Evolutionary conservation across 176 grass and related monocot genomes (phyloP).

Genomic region (Avena sativa): DNA sequence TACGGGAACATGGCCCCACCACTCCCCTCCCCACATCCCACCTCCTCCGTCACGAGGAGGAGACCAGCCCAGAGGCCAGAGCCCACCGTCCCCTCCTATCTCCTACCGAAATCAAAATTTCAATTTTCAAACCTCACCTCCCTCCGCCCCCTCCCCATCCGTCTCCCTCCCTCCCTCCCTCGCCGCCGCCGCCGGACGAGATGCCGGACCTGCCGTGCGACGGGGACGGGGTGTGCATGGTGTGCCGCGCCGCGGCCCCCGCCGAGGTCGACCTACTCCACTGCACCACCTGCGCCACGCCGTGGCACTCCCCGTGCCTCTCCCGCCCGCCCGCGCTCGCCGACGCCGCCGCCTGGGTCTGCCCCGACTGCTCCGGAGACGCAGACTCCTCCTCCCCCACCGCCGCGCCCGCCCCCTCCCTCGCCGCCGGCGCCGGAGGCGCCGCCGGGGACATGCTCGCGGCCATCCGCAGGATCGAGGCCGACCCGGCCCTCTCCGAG

Average conservation of each 20-base stretch:
- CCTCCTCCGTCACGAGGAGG: too few species aligned
- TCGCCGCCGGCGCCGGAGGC: not conserved
- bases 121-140: too few species aligned
- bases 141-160: too few species aligned
- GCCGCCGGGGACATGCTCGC: constrained; percentile 52
- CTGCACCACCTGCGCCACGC: constrained; percentile 81
- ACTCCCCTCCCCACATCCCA: too few species aligned
- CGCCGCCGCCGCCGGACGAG: not conserved
- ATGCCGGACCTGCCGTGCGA: constrained; percentile 85
- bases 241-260: constrained; percentile 50
- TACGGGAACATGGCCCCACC: too few species aligned
- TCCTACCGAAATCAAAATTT: too few species aligned
- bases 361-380: constrained; percentile 74
- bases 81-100: too few species aligned
- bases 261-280: constrained; percentile 65
- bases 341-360: constrained; percentile 63
- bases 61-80: too few species aligned
- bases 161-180: too few species aligned
- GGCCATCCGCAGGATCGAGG: constrained; percentile 78
- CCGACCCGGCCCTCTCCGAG: constrained; percentile 59
- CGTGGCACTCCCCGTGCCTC: constrained; percentile 86
- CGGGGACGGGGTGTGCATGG: constrained; percentile 90
- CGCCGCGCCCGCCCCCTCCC: not conserved
- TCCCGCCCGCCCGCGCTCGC: constrained; percentile 62
- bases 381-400: not conserved